Percentiles rank a stretch among this genome's conserved stretches.
Evolutionary conservation across 208 protist species (phyloP).

Genomic region (Herpetomonas muscarum): DNA sequence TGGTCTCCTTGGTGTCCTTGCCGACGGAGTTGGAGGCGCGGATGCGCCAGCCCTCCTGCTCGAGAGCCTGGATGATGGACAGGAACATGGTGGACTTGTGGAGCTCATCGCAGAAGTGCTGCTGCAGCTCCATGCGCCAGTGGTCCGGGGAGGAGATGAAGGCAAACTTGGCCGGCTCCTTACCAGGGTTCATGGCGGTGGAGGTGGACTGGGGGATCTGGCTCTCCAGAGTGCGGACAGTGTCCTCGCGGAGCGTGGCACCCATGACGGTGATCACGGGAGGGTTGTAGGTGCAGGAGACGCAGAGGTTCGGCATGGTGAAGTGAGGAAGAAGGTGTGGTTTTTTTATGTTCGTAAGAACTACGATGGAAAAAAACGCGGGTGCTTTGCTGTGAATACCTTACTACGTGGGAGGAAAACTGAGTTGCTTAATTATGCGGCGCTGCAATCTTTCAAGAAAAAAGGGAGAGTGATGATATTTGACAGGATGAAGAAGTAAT

Average conservation of each 20-base stretch:
- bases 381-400: too few relatives aligned
- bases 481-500: background rate
- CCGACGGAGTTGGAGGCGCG: slow-evolving; percentile 62
- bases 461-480: background rate
- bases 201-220: slow-evolving; percentile 68
- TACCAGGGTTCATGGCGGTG: slow-evolving; percentile 60
- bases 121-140: slow-evolving; percentile 85
- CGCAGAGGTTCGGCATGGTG: slow-evolving; percentile 89
- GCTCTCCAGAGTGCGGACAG: slow-evolving; percentile 73
- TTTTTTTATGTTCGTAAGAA: background rate
- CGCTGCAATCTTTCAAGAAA: background rate
- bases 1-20: slow-evolving; percentile 46
- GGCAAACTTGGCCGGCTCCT: slow-evolving; percentile 71
- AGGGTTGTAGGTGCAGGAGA: slow-evolving; percentile 88
- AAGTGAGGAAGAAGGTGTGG: background rate
- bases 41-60: slow-evolving; percentile 85
- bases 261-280: slow-evolving; percentile 85
- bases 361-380: background rate
- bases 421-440: too few relatives aligned
- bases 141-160: slow-evolving; percentile 76
- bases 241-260: slow-evolving; percentile 85
- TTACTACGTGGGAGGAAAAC: too few relatives aligned
- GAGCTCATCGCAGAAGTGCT: slow-evolving; percentile 91
- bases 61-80: slow-evolving; percentile 69
- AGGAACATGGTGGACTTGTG: slow-evolving; percentile 80